These are phyloP conservation scores for Salisapilia sapeloensis DNA, from an alignment of 352 stramenopile genomes.

Conservation along the genomic window DNA sequence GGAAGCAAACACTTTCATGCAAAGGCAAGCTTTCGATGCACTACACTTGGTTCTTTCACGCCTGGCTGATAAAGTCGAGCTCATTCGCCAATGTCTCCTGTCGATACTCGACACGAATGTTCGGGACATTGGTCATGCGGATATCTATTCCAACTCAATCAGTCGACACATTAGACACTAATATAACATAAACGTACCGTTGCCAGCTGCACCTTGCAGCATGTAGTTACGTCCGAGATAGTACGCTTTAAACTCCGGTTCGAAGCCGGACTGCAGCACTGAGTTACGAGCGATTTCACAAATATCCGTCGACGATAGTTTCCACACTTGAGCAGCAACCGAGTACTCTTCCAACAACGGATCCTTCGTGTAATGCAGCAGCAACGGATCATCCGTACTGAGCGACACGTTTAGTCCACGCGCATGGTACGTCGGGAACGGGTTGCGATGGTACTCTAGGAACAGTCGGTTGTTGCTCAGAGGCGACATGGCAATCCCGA, in stretches of 20 bases:
- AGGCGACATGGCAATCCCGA: constrained; percentile 89
- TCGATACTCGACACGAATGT: constrained; percentile 85
- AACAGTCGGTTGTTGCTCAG: constrained; percentile 94
- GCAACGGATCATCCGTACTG: constrained; percentile 96
- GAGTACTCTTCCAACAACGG: constrained; percentile 94
- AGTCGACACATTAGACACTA: neutral
- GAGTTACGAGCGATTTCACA: constrained; percentile 97
- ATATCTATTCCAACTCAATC: constrained; percentile 44
- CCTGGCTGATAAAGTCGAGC: constrained; percentile 54
- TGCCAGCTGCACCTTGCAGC: constrained; percentile 44
- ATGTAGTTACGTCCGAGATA: constrained; percentile 91
- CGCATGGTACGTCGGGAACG: constrained; percentile 91
- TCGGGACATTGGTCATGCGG: constrained; percentile 87
- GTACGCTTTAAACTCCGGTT: constrained; percentile 94
- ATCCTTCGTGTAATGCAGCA: constrained; percentile 99
- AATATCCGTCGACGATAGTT: constrained; percentile 92
- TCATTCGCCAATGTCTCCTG: constrained; percentile 67
- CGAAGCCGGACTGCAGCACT: constrained; percentile 97
- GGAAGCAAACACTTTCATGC: no score
- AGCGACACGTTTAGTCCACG: constrained; percentile 96
- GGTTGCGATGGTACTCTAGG: constrained; percentile 89
- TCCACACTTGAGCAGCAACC: constrained; percentile 87
- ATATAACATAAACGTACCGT: constrained; percentile 24
- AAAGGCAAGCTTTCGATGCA: no score
- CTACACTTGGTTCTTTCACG: no score